Base-by-base conservation (phyloP, 768 basidiomycete species). In the Cantharellus anzutake region DNA sequence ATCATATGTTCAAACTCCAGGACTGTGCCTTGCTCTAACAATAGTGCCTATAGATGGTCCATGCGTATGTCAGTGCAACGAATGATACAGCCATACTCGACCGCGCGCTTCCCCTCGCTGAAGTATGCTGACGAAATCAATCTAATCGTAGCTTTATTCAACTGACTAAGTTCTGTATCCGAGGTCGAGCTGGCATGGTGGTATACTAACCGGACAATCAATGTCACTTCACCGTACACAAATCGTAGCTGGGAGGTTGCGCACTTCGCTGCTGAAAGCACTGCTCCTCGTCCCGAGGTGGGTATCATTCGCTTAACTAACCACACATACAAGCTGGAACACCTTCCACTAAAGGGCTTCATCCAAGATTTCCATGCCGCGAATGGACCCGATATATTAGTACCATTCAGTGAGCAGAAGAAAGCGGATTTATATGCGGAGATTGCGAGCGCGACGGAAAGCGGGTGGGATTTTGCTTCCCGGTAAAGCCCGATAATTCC, bases 281-380 rank as follows among this genome's bases (percentile, higher is more conserved):
- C 73, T 14, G 91, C 89, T 2, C 93, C 92, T 44, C 76, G 92
- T 5, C 92, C 92, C 0, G 92, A 97, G 72, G 88, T 84, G 0
- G 86, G 85, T 65, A 68, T 50, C 4, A 34, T n/a, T 48, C 48
- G 7, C 14, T 57, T 7, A 5, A 34, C 37, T 55, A 16, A 7
- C 52, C 52, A 16, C 5, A 14, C 7, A 5, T 5, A 5, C 5
- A 16, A 7, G 52, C 52, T 55, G 52, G 37, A 7, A 7, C 11
- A 20, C 35, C 29, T 40, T 57, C 20, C 42, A 5, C 34, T 55
- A 3, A 40, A 66, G 64, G 70, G 70, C 16, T 71, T 71, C 60
- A 62, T 71, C 3, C 56, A 73, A 78, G 93, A 96, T 71, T 94
- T 87, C 64, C 65, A 71, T 14, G 88, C 86, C 0, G 83, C 78